These are phyloP conservation scores for Phoma herbarum DNA, from an alignment of 2,329 filamentous ascomycete genomes.

Conservation along the genomic window DNA sequence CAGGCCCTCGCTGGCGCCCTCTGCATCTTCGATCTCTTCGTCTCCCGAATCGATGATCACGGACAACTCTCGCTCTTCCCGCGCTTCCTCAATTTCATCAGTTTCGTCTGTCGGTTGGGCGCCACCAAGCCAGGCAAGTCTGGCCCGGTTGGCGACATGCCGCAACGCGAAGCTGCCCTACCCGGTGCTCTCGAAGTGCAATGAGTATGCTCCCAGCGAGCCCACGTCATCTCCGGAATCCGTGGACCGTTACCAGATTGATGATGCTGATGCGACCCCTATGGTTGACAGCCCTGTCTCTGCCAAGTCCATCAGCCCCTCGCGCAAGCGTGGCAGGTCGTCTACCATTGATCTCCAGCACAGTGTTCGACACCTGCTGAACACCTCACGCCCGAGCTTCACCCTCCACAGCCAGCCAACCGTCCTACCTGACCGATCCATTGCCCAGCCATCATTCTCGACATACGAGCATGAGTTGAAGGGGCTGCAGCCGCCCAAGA, in stretches of 20 bases:
- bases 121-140: slow-evolving; percentile 59
- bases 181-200: slow-evolving; percentile 49
- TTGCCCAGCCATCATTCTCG: slow-evolving; percentile 44
- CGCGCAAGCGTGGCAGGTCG: slow-evolving; percentile 68
- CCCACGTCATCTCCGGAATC: slow-evolving; percentile 50
- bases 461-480: slow-evolving; percentile 40
- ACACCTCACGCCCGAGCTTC: slow-evolving; percentile 49
- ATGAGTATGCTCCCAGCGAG: slow-evolving; percentile 47
- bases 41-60: slow-evolving; percentile 72
- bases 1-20: slow-evolving; percentile 60
- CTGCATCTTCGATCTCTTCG: slow-evolving; percentile 61
- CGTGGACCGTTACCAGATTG: slow-evolving; percentile 62
- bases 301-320: slow-evolving; percentile 31
- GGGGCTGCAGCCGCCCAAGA: slow-evolving; percentile 52
- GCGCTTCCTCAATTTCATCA: slow-evolving; percentile 64
- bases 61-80: slow-evolving; percentile 65
- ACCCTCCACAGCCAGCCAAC: slow-evolving; percentile 48
- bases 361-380: slow-evolving; percentile 71
- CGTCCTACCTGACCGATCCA: slow-evolving; percentile 48
- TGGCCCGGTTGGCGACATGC: slow-evolving; percentile 63
- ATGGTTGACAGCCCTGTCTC: slow-evolving; percentile 40
- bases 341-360: slow-evolving; percentile 69
- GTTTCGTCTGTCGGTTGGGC: slow-evolving; percentile 61
- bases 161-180: slow-evolving; percentile 58
- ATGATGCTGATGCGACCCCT: slow-evolving; percentile 46